Base-by-base conservation (phyloP, 2,329 filamentous ascomycete genomes). In the Ilyonectria sp. region DNA sequence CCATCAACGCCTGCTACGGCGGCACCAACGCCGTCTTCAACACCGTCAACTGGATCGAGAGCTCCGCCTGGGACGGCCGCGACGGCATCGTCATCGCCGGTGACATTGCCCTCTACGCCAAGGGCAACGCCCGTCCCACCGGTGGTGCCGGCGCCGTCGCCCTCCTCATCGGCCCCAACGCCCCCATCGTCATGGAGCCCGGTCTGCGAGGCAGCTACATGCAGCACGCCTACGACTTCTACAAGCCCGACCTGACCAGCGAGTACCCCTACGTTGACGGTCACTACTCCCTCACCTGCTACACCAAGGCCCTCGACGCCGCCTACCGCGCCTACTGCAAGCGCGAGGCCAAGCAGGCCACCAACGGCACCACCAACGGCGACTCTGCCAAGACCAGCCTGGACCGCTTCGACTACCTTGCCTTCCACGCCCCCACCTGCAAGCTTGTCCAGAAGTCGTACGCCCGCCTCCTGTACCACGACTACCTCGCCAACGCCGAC, bases 371-470 rank as follows among this genome's bases (percentile, higher is more conserved):
- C 60, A 76, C 80, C 69, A 87, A 89, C 73, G 87, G 78, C 65
- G 78, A 79, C 57, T 75, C 80, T 64, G 74, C 82, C 78, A 91
- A 92, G 84, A 90, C 90, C 44, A 84, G 87, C 55, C 83, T 96
- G 67, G 93, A 95, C 82, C 91, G 92, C 78, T 96, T 96, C 81
- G 93, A 95, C 82, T 93, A 94, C 85, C 83, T 96, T 79, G 82
- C 90, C 68, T 96, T 95, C 90, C 93, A 96, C 82, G 88, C 93
- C 19, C 93, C 93, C 46, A 95, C 91, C 71, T 96, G 93, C 91
- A 96, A 96, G 86, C 87, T 94, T 65, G 93, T 96, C 69, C 86
- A 92, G 79, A 96, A 96, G 86, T 94, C 92, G 19, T 96, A 94
- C 79, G 93, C 89, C 67, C 92, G 93, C 73, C 87, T 96, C 71